phyloP scores from a whole-genome alignment of 2,329 filamentous ascomycete species.

The Xylaria sp. region DNA sequence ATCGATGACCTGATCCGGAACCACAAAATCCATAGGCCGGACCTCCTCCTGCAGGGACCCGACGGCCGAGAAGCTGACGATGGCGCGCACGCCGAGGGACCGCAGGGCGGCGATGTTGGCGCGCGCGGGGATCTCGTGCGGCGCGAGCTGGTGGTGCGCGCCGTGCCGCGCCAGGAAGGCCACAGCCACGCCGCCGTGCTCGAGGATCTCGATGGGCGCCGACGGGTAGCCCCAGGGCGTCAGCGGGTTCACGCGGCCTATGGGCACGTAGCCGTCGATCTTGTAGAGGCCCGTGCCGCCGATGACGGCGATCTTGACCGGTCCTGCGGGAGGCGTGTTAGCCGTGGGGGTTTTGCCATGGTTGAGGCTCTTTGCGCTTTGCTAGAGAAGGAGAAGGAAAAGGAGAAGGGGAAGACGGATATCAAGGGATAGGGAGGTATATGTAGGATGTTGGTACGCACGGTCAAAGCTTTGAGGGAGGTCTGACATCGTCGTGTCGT shows the following conservation, averaged over 20 bases:
- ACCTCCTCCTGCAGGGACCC: constrained; percentile 93
- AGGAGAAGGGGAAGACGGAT: not conserved
- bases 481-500: constrained; percentile 56
- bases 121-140: constrained; percentile 92
- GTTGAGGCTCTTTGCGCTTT: not conserved
- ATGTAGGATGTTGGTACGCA: constrained; percentile 51
- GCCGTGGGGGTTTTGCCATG: not conserved
- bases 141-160: constrained; percentile 85
- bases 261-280: constrained; percentile 86
- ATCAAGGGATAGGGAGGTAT: not conserved
- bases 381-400: not conserved
- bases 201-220: constrained; percentile 83
- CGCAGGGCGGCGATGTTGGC: constrained; percentile 99
- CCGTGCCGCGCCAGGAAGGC: constrained; percentile 97
- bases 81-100: constrained; percentile 85
- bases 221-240: constrained; percentile 92
- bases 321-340: constrained; percentile 58
- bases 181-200: constrained; percentile 83
- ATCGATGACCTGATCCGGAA: constrained; percentile 97
- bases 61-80: constrained; percentile 96
- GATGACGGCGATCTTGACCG: constrained; percentile 87
- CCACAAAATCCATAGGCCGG: constrained; percentile 94
- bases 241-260: constrained; percentile 77
- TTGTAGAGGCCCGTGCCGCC: constrained; percentile 92
- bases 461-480: constrained; percentile 70